Evolutionary conservation across 1,284 basidiomycete species (phyloP), one percentile per base, ranked within the genome.

Genomic region (Ceraceosorus guamensis): DNA sequence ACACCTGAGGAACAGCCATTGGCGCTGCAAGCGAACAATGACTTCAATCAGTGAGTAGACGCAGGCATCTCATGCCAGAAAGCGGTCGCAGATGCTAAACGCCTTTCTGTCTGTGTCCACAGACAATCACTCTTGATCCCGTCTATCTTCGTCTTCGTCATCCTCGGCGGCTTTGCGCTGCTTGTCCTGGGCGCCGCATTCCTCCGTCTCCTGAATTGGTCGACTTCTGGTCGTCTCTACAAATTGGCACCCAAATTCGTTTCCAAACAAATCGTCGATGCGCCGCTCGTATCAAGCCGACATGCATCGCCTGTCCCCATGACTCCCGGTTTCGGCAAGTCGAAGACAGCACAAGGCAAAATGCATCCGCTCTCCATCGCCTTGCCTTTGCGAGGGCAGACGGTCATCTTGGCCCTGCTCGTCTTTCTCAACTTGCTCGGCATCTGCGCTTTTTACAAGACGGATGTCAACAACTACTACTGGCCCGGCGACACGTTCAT

Each of bases 301-400:
- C 50, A 52, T 37, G 50, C 44, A 11, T 11, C 43, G 14, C 34
- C 50, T 7, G 8, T 52, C 37, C n/a, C 45, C 7, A 10, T 41
- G 39, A 16, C 16, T 16, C 39, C 39, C 39, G 39, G 39, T 16
- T 11, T 41, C 39, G 39, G 39, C 39, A 41, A 41, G 39, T 11
- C 10, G 39, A 16, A 11, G 50, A 6, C 6, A n/a, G 13, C 13
- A 52, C 2, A 66, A 60, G 24, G 24, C 24, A 24, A 24, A 24
- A 24, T 24, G 24, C 24, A 24, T 24, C 24, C 24, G 3, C 57
- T 52, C 65, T 32, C 55, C 59, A 7, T 45, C 65, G 6, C 63
- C 63, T 44, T 63, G 5, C 67, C 67, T n/a, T 54, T 68, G 7
- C 61, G 67, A 5, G 52, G 52, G 14, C 61, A 70, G 30, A 55